These are phyloP conservation scores for Edaphochlamys debaryana DNA, from an alignment of 139 green algal genomes.

Conservation along the genomic window DNA sequence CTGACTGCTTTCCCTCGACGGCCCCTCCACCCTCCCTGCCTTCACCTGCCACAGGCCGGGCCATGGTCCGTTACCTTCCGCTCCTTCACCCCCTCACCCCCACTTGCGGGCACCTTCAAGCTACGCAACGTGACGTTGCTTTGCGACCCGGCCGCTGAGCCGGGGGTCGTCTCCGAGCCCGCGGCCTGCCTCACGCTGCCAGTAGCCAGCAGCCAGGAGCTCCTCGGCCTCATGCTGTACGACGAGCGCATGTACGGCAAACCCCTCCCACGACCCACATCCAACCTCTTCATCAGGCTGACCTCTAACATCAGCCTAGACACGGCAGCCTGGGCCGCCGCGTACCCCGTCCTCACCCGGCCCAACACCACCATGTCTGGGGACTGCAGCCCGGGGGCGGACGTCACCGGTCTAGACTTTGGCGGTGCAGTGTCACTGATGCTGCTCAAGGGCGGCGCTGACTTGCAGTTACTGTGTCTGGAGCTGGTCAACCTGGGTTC, in stretches of 20 bases:
- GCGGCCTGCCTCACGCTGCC: not conserved
- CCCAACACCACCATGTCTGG: not conserved
- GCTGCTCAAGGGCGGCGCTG: not conserved
- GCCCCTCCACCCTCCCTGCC: too few species aligned
- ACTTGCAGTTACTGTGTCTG: conserved; percentile 14
- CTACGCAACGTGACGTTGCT: conserved; percentile 4
- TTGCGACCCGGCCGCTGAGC: not conserved
- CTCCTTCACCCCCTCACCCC: not conserved
- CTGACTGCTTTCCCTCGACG: too few species aligned
- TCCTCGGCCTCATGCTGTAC: not conserved
- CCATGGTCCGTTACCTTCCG: not conserved
- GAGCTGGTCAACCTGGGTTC: conserved; percentile 28
- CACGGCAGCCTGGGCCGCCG: not conserved
- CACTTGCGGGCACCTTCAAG: not conserved
- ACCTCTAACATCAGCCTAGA: conserved; percentile 15
- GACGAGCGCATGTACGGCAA: too few species aligned
- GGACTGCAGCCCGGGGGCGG: not conserved
- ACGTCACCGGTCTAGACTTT: not conserved
- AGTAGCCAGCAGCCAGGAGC: not conserved
- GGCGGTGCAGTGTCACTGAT: not conserved
- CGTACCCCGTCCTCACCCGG: not conserved
- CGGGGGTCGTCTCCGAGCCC: not conserved
- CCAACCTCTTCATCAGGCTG: not conserved
- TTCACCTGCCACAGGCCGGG: not conserved
- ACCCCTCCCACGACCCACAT: too few species aligned